A percentile compares a stretch with the other conserved stretches of the same genome.
phyloP scores from a whole-genome alignment of 768 basidiomycete species.

The Auricularia sp. region DNA sequence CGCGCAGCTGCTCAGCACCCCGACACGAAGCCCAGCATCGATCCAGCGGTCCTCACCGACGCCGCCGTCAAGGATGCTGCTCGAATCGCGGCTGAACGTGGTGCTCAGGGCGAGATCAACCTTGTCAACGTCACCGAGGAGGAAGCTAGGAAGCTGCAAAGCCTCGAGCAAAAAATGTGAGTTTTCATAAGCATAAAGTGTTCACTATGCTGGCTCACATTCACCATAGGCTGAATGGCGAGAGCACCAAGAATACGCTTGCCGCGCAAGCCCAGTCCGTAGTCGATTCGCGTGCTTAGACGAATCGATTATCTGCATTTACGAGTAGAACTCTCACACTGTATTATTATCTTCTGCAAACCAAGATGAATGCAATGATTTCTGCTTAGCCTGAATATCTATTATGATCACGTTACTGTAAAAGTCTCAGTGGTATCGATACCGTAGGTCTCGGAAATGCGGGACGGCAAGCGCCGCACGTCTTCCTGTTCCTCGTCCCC shows the following conservation, averaged over 20 bases:
- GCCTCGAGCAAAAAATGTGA: background rate
- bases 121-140: background rate
- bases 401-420: too few relatives aligned
- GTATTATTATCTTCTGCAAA: too few relatives aligned
- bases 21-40: background rate
- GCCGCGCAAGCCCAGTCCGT: background rate
- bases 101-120: background rate
- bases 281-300: background rate
- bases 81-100: background rate
- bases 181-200: background rate
- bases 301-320: too few relatives aligned
- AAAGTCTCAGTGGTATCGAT: too few relatives aligned
- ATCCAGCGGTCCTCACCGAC: background rate
- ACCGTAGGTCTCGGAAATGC: too few relatives aligned
- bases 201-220: background rate
- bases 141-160: background rate
- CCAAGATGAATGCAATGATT: too few relatives aligned
- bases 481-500: too few relatives aligned
- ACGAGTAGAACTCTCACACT: too few relatives aligned
- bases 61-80: background rate
- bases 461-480: too few relatives aligned
- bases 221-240: background rate
- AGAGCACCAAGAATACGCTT: background rate
- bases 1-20: conserved; percentile 24
- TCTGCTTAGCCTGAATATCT: too few relatives aligned